Base-by-base conservation (phyloP, 306 rosid species). In the Quillaja saponaria region DNA sequence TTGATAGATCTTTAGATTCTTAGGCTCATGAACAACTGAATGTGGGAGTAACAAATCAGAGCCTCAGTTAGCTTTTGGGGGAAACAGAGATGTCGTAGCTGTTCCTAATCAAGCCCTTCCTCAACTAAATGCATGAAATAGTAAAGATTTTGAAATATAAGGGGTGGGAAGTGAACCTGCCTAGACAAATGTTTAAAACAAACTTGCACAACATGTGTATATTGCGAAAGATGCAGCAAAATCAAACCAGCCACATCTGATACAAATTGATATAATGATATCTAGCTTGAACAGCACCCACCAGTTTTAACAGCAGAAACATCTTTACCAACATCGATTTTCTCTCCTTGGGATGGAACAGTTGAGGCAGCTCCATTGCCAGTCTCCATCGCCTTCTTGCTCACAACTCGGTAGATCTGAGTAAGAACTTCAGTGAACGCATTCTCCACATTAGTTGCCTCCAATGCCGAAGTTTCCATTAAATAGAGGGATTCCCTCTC, bases 401-500 rank as follows among this genome's bases (percentile, higher is more conserved):
- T 78, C 52, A 75, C 74, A 6, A 78, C 47, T 44, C 48, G 81
- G 52, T 78, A 75, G 19, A 82, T 82, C 76, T 78, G 76, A n/a
- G 81, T 74, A 28, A 82, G 84, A 59, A 78, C 79, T 57, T 71
- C 80, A 10, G 79, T 38, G 31, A 82, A 82, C 6, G 87, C 80
- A 1, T 61, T 66, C 52, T 82, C 84, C 39, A 82, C 84, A 2
- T 82, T 82, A 15, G 75, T 82, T 13, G 87, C 67, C 53, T 82
- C 87, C 1, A 82, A 79, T 8, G 87, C 87, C 34, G 87, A 82
- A 13, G 88, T 83, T 66, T 83, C 88, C 78, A 83, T 79, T 74
- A 73, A 83, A 67, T 66, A 83, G 39, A 83, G 83, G 49, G 82
- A 67, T 49, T 83, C 88, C 45, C 35, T 73, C 69, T 83, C 82